Evolutionary conservation across 2,329 filamentous ascomycete species (phyloP), one percentile per base, ranked within the genome.

Genomic region (Cladosporium sp.): DNA sequence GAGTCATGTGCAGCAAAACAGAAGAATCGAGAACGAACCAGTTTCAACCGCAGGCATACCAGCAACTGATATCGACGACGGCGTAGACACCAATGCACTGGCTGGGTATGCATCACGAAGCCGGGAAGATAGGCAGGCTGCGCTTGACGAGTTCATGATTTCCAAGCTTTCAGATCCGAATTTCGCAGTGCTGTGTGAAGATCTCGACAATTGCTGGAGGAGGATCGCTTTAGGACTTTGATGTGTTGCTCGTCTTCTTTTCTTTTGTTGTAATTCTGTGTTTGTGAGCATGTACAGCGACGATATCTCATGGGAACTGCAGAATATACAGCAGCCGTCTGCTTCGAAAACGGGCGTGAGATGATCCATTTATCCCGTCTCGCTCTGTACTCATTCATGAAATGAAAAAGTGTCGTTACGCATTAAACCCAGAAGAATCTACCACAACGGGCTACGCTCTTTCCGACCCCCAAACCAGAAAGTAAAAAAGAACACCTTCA

Each of bases 161-260:
- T 68, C 70, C n/a, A 70, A 72, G 51, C 66, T 81, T 3, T 68
- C 76, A 22, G 72, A 77, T 53, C 66, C 73, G 3, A 66, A 72
- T 17, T 81, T 82, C 53, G 50, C 75, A 5, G 71, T 68, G 15
- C 61, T 81, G n/a, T 74, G 75, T 44, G 67, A 75, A 53, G 76
- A 80, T 60, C 68, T 77, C 40, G 72, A 73, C 44, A 65, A 65
- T 11, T 71, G 73, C 54, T 80, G 77, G 78, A 67, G 68, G 51
- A 68, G 71, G 32, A 67, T 75, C 47, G 70, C 68, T n/a, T 60
- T 77, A n/a, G 72, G 68, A n/a, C 58, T 68, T 51, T 68, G 58
- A 62, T n/a, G 9, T 37, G 7, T 7, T 18, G 15, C 38, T 43
- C n/a, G 8, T 22, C 22, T 22, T 37, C 36, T 24, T 19, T 20